Percentiles rank a stretch among this genome's conserved stretches.
Evolutionary conservation across 2,329 filamentous ascomycete species (phyloP).

Genomic region (Botryosphaeria dothidea): DNA sequence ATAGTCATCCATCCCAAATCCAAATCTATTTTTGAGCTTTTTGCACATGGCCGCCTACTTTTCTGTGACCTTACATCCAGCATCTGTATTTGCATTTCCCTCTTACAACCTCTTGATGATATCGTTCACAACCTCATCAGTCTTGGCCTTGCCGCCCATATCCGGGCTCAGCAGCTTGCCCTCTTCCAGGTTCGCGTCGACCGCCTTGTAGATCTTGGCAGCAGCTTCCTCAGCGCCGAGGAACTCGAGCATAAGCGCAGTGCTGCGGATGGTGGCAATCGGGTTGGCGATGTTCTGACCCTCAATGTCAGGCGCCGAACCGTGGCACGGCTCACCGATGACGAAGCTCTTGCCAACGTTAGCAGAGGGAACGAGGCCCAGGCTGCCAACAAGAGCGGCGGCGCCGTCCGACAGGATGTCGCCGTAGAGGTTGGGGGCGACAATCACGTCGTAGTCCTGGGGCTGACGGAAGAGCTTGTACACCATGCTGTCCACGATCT

Average conservation of each 20-base stretch:
- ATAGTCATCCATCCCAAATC: not conserved
- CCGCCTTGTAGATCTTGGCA: constrained; percentile 84
- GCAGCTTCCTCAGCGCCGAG: constrained; percentile 84
- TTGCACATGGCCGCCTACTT: not conserved
- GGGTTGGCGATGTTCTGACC: constrained; percentile 93
- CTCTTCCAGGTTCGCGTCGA: constrained; percentile 86
- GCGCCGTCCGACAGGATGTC: constrained; percentile 96
- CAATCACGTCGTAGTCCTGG: constrained; percentile 93
- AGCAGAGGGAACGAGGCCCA: constrained; percentile 90
- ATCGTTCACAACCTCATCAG: constrained; percentile 83
- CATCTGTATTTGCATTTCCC: constrained; percentile 4
- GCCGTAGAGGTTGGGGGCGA: constrained; percentile 95
- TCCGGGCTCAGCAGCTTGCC: constrained; percentile 83
- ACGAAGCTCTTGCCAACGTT: constrained; percentile 94
- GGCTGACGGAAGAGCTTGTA: constrained; percentile 99
- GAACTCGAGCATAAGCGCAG: constrained; percentile 96
- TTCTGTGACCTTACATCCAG: not conserved
- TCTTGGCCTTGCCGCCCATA: constrained; percentile 82
- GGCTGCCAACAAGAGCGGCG: constrained; percentile 85
- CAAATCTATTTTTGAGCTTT: not conserved
- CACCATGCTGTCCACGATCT: constrained; percentile 99
- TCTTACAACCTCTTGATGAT: constrained; percentile 76
- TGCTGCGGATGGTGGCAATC: constrained; percentile 88
- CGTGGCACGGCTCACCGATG: constrained; percentile 97
- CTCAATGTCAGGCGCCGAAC: constrained; percentile 92